These are phyloP conservation scores for Ophiocordyceps camponoti-leonardi DNA, from an alignment of 2,329 filamentous ascomycete species.

Conservation along the genomic window DNA sequence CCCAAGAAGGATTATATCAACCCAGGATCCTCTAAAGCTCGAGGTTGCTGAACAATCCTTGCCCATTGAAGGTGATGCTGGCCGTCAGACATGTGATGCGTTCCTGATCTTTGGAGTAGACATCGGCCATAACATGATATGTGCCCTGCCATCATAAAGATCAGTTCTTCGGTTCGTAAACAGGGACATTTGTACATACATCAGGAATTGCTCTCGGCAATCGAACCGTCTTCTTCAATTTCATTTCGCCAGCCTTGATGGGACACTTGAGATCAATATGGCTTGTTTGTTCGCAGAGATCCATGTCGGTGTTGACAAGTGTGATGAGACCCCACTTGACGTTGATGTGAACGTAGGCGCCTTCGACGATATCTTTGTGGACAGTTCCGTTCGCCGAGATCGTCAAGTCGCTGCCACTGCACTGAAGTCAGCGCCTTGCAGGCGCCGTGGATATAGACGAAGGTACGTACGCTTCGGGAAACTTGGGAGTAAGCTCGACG, in stretches of 20 bases:
- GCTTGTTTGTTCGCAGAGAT: conserved; percentile 76
- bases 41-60: conserved; percentile 18
- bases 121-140: conserved; percentile 79
- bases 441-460: too few species aligned
- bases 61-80: conserved; percentile 41
- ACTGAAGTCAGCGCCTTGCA: conserved; percentile 7
- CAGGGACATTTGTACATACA: conserved; percentile 31
- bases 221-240: conserved; percentile 64
- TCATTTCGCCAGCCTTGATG: conserved; percentile 59
- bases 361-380: conserved; percentile 52
- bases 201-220: conserved; percentile 78
- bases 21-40: conserved; percentile 19
- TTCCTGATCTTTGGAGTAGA: conserved; percentile 53
- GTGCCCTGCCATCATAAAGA: conserved; percentile 44
- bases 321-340: conserved; percentile 94
- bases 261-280: conserved; percentile 86
- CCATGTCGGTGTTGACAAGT: conserved; percentile 62
- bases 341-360: conserved; percentile 63
- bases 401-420: conserved; percentile 57
- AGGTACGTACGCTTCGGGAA: conserved; percentile 57
- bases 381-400: conserved; percentile 71
- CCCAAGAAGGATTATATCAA: neutral
- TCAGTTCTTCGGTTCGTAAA: conserved; percentile 6
- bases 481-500: conserved; percentile 74
- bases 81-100: conserved; percentile 80